Evolutionary conservation across 1,139 yeast species (phyloP), one percentile per base, ranked within the genome.

Genomic region (Candida albicans): DNA sequence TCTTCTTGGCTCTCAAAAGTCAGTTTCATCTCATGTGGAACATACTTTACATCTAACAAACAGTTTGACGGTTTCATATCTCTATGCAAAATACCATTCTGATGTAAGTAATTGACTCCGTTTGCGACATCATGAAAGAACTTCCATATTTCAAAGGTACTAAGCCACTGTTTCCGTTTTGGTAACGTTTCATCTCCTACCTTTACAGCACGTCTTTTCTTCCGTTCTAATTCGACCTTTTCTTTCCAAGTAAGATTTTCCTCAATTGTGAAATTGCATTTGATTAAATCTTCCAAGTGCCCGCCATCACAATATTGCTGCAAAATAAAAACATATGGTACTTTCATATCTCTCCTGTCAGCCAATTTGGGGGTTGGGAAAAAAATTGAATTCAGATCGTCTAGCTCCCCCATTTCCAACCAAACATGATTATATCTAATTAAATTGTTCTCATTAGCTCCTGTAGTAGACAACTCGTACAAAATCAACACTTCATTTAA

Each of bases 231-330:
- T 36, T 62, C 54, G 37, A 66, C 53, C 55, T 60, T 56, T 51
- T 69, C 67, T 52, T 61, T 58, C 54, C 57, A 52, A 5, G 67
- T 46, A 49, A 64, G 44, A 24, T 49, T 42, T 26, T 53, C 46
- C 18, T 65, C 65, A 10, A 52, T 45, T 35, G 53, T 57, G 44
- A 59, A 69, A 38, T 62, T 59, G n/a, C 59, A 58, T 9, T 59
- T 52, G 6, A 87, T 75, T 53, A 84, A 75, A 45, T 81, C 87
- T 54, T 89, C 96, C 42, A 89, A 63, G 41, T 89, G 89, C 0
- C 96, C 96, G 10, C 96, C 96, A 42, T 80, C 85, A 59, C 96
- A 89, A 58, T 85, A 89, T 56, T 89, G 96, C 58, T 87, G 95
- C 22, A 89, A 65, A 12, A 89, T 85, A 54, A 81, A 90, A 8